Percentiles rank a stretch among this genome's conserved stretches.
Conservation (phyloP, 257 asterid species). For the Solanum tarapatanum region DNA sequence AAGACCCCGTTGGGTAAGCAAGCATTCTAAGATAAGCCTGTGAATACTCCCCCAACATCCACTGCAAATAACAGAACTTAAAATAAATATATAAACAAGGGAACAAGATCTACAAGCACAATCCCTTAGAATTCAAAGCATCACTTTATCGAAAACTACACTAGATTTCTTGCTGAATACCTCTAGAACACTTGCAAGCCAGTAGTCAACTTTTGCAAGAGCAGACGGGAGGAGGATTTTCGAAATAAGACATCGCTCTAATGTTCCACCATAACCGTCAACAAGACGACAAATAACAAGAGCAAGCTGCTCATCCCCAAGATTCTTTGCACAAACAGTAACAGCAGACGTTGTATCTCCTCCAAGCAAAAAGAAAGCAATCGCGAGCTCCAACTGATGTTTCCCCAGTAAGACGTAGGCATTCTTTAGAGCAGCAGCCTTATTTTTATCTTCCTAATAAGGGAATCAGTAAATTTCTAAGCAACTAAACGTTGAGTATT, state of each 20-base stretch:
- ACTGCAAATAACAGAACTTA: constrained; percentile 40
- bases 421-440: constrained; percentile 92
- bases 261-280: constrained; percentile 74
- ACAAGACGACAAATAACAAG: constrained; percentile 86
- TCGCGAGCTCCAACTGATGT: constrained; percentile 93
- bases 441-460: constrained; percentile 77
- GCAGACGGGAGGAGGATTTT: constrained; percentile 86
- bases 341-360: constrained; percentile 95
- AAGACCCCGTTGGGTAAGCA: constrained; percentile 35
- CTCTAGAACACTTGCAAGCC: constrained; percentile 89
- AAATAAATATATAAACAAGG: constrained; percentile 5
- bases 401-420: constrained; percentile 93
- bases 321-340: constrained; percentile 80
- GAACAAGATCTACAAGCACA: constrained; percentile 2
- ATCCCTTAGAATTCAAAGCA: constrained; percentile 1
- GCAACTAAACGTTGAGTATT: not conserved
- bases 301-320: constrained; percentile 97
- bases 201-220: constrained; percentile 56
- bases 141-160: not conserved
- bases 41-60: constrained; percentile 68
- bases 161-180: constrained; percentile 24
- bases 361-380: constrained; percentile 96
- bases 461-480: constrained; percentile 1
- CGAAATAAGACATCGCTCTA: constrained; percentile 53
- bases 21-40: constrained; percentile 62